Percentiles rank a stretch among this genome's conserved stretches.
Evolutionary conservation across 495 filamentous ascomycete genomes (phyloP).

Genomic region (Annulohypoxylon stygium): DNA sequence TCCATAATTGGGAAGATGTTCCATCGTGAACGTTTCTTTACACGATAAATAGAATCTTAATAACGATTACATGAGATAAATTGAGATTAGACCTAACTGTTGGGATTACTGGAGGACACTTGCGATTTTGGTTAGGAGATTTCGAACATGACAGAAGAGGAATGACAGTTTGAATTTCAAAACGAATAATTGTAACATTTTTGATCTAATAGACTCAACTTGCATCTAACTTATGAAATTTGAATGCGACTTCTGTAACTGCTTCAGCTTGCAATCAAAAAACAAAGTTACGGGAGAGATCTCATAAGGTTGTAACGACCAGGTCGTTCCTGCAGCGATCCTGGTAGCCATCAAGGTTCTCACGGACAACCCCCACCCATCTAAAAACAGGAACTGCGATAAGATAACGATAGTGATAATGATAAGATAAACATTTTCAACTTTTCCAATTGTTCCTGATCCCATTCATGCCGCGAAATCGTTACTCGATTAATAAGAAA

Average conservation of each 20-base stretch:
- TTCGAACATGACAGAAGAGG: background rate
- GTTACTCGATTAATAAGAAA: conserved; percentile 14
- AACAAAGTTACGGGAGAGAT: background rate
- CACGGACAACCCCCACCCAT: background rate
- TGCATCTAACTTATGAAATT: background rate
- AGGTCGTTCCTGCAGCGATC: conserved; percentile 4
- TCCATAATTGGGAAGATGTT: background rate
- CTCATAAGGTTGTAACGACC: background rate
- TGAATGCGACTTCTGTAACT: background rate
- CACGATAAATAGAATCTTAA: background rate
- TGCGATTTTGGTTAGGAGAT: background rate
- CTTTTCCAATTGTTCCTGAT: conserved; percentile 30
- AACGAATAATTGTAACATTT: background rate
- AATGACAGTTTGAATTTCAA: background rate
- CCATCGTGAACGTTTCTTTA: conserved; percentile 1
- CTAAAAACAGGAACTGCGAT: background rate
- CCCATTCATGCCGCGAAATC: conserved; percentile 36
- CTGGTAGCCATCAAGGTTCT: conserved; percentile 9
- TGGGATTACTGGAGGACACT: background rate
- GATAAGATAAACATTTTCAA: conserved; percentile 37
- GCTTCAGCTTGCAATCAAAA: background rate
- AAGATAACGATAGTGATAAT: conserved; percentile 38
- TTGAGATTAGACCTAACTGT: background rate
- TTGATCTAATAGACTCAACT: background rate
- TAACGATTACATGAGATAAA: background rate